Percentiles rank a stretch among this genome's conserved stretches.
phyloP scores from a whole-genome alignment of 140 eudicot genomes.

The Stevia rebaudiana region DNA sequence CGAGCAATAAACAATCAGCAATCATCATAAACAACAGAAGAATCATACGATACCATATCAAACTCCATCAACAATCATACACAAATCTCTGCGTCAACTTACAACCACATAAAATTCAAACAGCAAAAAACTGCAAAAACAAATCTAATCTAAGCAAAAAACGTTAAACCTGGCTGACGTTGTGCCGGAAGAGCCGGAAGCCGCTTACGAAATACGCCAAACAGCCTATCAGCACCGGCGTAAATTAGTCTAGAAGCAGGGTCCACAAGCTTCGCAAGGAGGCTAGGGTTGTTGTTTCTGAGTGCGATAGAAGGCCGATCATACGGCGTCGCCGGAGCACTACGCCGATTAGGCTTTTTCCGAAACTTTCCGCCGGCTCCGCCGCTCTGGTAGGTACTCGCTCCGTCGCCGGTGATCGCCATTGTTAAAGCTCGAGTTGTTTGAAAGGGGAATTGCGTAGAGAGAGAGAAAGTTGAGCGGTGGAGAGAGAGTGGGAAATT shows the following conservation, averaged over 20 bases:
- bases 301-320: slow-evolving; percentile 77
- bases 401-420: slow-evolving; percentile 61
- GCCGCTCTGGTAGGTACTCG: slow-evolving; percentile 40
- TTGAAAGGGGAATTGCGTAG: slow-evolving; percentile 18
- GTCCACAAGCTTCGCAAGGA: slow-evolving; percentile 66
- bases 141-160: slow-evolving; percentile 4
- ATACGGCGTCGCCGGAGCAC: slow-evolving; percentile 65
- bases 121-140: background rate
- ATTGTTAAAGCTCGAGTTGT: slow-evolving; percentile 29
- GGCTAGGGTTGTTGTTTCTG: slow-evolving; percentile 39
- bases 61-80: background rate
- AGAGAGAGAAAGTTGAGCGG: slow-evolving; percentile 30
- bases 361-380: slow-evolving; percentile 73
- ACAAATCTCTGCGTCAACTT: background rate
- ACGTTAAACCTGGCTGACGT: slow-evolving; percentile 30
- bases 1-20: slow-evolving; percentile 4
- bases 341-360: slow-evolving; percentile 46
- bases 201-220: slow-evolving; percentile 66
- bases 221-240: slow-evolving; percentile 62
- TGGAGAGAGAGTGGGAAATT: slow-evolving; percentile 32
- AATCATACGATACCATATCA: background rate
- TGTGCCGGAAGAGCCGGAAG: slow-evolving; percentile 24
- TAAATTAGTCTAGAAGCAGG: slow-evolving; percentile 75
- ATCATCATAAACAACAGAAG: background rate
- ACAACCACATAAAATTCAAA: background rate